These are phyloP conservation scores for Leishmania braziliensis DNA, from an alignment of 208 protist genomes.

Conservation along the genomic window DNA sequence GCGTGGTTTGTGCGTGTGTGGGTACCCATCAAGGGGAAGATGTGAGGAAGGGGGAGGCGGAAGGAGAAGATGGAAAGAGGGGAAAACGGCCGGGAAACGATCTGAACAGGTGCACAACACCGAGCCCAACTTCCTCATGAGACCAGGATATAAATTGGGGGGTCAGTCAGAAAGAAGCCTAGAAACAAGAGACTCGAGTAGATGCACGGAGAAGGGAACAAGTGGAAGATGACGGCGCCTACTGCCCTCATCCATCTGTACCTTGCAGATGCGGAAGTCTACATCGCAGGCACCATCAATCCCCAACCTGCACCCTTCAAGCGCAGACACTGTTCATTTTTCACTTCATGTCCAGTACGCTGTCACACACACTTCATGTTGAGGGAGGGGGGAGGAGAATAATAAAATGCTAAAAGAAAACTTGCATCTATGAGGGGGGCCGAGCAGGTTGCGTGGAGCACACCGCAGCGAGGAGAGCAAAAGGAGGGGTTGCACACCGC, in stretches of 20 bases:
- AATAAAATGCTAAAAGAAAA: not conserved
- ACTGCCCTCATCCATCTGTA: not conserved
- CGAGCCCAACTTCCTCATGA: not conserved
- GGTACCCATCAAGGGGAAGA: not conserved
- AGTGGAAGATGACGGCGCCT: not conserved
- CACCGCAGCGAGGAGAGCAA: not conserved
- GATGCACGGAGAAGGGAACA: not conserved
- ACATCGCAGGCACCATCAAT: not conserved
- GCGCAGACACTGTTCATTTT: not conserved
- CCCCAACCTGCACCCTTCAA: not conserved
- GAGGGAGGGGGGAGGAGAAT: not conserved
- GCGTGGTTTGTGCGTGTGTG: not conserved
- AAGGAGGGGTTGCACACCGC: not conserved
- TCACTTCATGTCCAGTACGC: not conserved
- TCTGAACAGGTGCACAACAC: not conserved
- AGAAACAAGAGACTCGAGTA: not conserved
- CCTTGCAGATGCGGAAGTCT: no score
- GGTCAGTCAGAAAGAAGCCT: not conserved
- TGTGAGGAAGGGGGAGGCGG: not conserved
- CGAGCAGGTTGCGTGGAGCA: not conserved
- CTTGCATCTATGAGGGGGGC: slow-evolving; percentile 1
- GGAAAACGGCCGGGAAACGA: no score
- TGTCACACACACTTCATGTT: slow-evolving; percentile 3
- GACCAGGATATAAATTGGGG: not conserved
- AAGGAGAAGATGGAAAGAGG: not conserved